phyloP scores from a whole-genome alignment of 2,329 filamentous ascomycete genomes.

The Fusarium sp. region DNA sequence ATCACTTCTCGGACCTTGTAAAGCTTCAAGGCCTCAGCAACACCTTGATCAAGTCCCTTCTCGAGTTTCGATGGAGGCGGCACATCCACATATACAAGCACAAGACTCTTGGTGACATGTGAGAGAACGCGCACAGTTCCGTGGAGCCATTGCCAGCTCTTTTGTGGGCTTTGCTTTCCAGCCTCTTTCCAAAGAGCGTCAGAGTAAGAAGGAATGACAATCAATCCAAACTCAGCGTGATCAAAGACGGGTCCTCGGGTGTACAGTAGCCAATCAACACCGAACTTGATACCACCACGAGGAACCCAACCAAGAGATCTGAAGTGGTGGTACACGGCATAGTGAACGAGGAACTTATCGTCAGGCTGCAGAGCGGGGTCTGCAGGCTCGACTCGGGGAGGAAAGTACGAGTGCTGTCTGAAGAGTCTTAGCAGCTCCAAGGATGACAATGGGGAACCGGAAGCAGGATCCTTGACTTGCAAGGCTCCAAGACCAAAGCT shows the following conservation, averaged over 20 bases:
- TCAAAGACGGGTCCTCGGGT: slow-evolving; percentile 92
- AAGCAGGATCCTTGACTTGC: slow-evolving; percentile 66
- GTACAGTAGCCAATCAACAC: slow-evolving; percentile 94
- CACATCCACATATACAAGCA: slow-evolving; percentile 91
- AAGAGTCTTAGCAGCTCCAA: slow-evolving; percentile 74
- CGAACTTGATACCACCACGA: slow-evolving; percentile 92
- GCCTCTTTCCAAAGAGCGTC: slow-evolving; percentile 76
- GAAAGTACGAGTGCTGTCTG: slow-evolving; percentile 76
- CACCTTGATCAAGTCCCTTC: slow-evolving; percentile 62
- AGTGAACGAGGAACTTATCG: slow-evolving; percentile 86
- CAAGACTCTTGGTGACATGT: slow-evolving; percentile 89
- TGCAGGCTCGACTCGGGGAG: slow-evolving; percentile 59
- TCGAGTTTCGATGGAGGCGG: slow-evolving; percentile 72
- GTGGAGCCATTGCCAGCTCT: slow-evolving; percentile 86
- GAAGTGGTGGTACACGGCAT: slow-evolving; percentile 95
- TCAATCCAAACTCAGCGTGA: slow-evolving; percentile 91
- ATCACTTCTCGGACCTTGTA: slow-evolving; percentile 86
- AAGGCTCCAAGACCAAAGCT: slow-evolving; percentile 83
- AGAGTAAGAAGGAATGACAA: slow-evolving; percentile 85
- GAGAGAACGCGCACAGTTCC: slow-evolving; percentile 89
- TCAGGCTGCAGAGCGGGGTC: slow-evolving; percentile 71
- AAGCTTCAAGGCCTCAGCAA: slow-evolving; percentile 71
- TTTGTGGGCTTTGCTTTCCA: slow-evolving; percentile 61
- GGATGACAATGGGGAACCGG: slow-evolving; percentile 60
- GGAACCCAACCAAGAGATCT: slow-evolving; percentile 95